A percentile compares a stretch with the other conserved stretches of the same genome.
Conservation (phyloP, 2,329 filamentous ascomycete genomes). For the Aureobasidium sp. region DNA sequence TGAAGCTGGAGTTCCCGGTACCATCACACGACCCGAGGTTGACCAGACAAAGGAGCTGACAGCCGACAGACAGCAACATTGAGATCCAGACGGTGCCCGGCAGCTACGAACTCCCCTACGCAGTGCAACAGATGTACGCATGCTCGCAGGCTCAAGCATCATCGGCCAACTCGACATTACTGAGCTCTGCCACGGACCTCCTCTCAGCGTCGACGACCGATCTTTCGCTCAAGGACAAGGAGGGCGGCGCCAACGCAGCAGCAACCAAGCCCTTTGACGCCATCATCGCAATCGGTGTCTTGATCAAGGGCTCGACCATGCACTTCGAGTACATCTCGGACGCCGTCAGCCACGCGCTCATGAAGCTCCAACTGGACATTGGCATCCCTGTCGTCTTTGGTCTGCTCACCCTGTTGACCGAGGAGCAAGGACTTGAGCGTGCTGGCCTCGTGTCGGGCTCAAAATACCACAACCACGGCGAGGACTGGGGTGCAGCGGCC, state of each 20-base stretch:
- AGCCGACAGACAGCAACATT: constrained; percentile 64
- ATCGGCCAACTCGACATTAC: constrained; percentile 50
- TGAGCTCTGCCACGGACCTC: constrained; percentile 66
- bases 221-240: constrained; percentile 38
- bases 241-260: constrained; percentile 34
- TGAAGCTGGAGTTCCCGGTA: constrained; percentile 63
- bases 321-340: constrained; percentile 99
- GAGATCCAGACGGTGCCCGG: constrained; percentile 84
- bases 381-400: constrained; percentile 89
- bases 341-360: constrained; percentile 80
- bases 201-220: constrained; percentile 59
- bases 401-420: constrained; percentile 77
- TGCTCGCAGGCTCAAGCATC: constrained; percentile 59
- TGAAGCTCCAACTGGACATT: constrained; percentile 86
- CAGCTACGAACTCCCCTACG: constrained; percentile 88
- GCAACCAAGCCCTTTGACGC: constrained; percentile 71
- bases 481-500: constrained; percentile 91
- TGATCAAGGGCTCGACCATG: constrained; percentile 99
- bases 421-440: constrained; percentile 79
- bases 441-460: constrained; percentile 57
- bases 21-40: no score
- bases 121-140: constrained; percentile 66
- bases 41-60: background rate
- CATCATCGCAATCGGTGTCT: constrained; percentile 86
- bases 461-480: constrained; percentile 79